Evolutionary conservation across 2,329 filamentous ascomycete species (phyloP).

Genomic region (Pseudogymnoascus sp.): DNA sequence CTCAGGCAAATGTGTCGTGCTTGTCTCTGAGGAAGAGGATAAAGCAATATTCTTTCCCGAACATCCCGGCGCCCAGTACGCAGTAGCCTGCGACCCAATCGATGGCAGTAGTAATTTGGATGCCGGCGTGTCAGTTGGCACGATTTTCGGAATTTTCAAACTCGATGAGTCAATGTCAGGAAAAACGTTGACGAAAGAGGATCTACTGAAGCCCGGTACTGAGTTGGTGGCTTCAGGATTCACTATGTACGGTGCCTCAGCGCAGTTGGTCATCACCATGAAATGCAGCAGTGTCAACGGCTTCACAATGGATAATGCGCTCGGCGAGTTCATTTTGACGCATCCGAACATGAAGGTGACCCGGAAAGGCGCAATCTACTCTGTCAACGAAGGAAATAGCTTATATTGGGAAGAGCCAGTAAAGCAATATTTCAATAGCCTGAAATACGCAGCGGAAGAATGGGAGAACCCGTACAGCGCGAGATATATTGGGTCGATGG

Average conservation of each 20-base stretch:
- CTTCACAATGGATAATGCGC: slow-evolving; percentile 92
- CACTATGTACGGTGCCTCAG: slow-evolving; percentile 98
- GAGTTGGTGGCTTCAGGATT: slow-evolving; percentile 91
- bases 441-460: slow-evolving; percentile 67
- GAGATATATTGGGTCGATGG: slow-evolving; percentile 96
- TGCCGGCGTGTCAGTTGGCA: slow-evolving; percentile 93
- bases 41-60: slow-evolving; percentile 73
- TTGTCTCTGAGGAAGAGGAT: slow-evolving; percentile 97
- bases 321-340: slow-evolving; percentile 97
- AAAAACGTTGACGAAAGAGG: slow-evolving; percentile 66
- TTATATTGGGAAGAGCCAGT: slow-evolving; percentile 89
- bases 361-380: slow-evolving; percentile 77
- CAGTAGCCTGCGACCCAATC: slow-evolving; percentile 94
- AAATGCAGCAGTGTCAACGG: slow-evolving; percentile 85
- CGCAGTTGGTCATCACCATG: slow-evolving; percentile 96
- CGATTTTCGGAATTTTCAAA: slow-evolving; percentile 93
- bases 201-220: slow-evolving; percentile 80
- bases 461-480: slow-evolving; percentile 85
- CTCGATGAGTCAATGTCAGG: slow-evolving; percentile 38
- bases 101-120: slow-evolving; percentile 97
- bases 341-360: slow-evolving; percentile 92
- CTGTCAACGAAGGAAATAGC: slow-evolving; percentile 96
- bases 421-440: slow-evolving; percentile 77
- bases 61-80: slow-evolving; percentile 68
- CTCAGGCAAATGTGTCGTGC: slow-evolving; percentile 77